Evolutionary conservation across 1,139 yeast species (phyloP).

Genomic region (Yamadazyma dendronema): DNA sequence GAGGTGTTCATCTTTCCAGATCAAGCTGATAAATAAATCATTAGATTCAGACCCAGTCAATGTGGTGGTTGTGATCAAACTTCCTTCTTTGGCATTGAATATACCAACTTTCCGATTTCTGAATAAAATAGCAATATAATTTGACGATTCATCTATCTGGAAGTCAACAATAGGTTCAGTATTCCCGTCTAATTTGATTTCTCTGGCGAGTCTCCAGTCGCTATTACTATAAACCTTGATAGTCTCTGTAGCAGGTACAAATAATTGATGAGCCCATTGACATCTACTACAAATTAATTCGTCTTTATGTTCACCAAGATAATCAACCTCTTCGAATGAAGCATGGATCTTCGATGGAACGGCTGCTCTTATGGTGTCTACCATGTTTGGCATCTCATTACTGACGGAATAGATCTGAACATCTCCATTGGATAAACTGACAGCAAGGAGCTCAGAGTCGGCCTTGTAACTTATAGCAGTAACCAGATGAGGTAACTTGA

Average conservation of each 20-base stretch:
- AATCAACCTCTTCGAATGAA: slow-evolving; percentile 38
- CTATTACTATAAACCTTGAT: slow-evolving; percentile 39
- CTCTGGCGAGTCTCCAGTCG: slow-evolving; percentile 21
- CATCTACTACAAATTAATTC: slow-evolving; percentile 36
- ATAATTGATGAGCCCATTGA: slow-evolving; percentile 47
- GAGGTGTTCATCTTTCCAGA: slow-evolving; percentile 25
- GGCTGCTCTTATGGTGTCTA: slow-evolving; percentile 42
- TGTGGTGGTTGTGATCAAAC: slow-evolving; percentile 10
- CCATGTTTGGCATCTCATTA: slow-evolving; percentile 36
- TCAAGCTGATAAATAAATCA: slow-evolving; percentile 18
- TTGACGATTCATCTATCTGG: slow-evolving; percentile 6
- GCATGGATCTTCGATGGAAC: slow-evolving; percentile 35
- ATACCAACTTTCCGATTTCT: slow-evolving; percentile 11
- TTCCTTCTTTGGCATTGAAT: slow-evolving; percentile 10
- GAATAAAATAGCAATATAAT: slow-evolving; percentile 15
- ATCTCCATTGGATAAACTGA: slow-evolving; percentile 67
- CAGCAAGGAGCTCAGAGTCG: slow-evolving; percentile 51
- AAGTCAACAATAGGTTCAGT: slow-evolving; percentile 14
- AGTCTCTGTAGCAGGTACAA: slow-evolving; percentile 32
- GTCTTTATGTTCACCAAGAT: slow-evolving; percentile 35
- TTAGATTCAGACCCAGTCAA: slow-evolving; percentile 2
- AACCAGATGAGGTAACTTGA: slow-evolving; percentile 53
- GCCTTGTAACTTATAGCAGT: slow-evolving; percentile 61
- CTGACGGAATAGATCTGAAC: slow-evolving; percentile 62
- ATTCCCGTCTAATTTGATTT: slow-evolving; percentile 5